Conservation (phyloP, 2,329 filamentous ascomycete genomes). For the Drechmeria coniospora region DNA sequence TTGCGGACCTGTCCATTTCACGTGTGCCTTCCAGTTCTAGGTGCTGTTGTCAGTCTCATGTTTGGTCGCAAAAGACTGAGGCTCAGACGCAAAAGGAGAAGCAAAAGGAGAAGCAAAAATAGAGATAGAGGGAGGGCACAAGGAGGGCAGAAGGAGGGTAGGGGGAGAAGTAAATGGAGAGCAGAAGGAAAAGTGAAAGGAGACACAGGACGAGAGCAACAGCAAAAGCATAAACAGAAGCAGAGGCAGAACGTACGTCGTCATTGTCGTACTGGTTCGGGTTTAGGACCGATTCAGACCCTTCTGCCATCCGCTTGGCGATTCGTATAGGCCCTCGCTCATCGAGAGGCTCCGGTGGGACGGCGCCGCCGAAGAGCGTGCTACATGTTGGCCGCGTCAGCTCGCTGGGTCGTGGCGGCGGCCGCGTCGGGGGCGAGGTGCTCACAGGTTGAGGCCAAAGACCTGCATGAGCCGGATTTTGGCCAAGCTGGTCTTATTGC, state of each 20-base stretch:
- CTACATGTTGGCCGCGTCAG: conserved; percentile 9
- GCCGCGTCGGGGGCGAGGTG: background rate
- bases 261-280: conserved; percentile 43
- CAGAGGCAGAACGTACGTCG: conserved; percentile 9
- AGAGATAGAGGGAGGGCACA: too few relatives aligned
- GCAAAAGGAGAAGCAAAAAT: too few relatives aligned
- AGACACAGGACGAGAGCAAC: too few relatives aligned
- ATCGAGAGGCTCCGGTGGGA: conserved; percentile 39
- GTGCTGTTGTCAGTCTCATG: background rate
- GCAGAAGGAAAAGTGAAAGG: too few relatives aligned
- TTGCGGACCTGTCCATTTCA: conserved; percentile 44
- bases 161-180: too few relatives aligned
- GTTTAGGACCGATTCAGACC: conserved; percentile 29
- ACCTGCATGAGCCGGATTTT: conserved; percentile 43
- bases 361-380: conserved; percentile 42
- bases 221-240: too few relatives aligned
- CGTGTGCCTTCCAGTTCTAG: conserved; percentile 40
- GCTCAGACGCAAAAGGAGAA: too few relatives aligned
- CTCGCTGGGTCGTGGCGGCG: background rate
- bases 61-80: too few relatives aligned
- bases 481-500: conserved; percentile 39
- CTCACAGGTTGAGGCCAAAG: conserved; percentile 38
- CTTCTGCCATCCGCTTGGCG: conserved; percentile 24
- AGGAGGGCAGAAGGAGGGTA: too few relatives aligned
- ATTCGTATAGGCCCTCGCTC: conserved; percentile 35